Evolutionary conservation across 2,329 filamentous ascomycete species (phyloP), one percentile per base, ranked within the genome.

Genomic region (Talaromyces islandicus): DNA sequence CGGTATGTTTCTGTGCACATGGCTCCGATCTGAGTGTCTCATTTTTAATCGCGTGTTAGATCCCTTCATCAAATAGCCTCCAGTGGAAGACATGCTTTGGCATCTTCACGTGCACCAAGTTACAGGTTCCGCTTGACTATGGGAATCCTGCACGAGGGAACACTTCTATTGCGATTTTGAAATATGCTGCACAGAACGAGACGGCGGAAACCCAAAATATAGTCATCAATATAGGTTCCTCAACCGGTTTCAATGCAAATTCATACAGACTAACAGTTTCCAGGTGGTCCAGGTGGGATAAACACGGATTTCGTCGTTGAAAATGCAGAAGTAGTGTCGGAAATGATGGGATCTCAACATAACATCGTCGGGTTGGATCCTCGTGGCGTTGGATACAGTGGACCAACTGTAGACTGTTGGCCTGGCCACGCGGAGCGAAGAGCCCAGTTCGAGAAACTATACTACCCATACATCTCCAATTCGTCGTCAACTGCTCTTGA

Each of bases 301-400:
- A 55, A 43, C 53, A 55, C 32, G 9, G 53, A 55, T 12, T 55
- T 41, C 14, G 30, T 41, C 12, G 41, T 41, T 11, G 25, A 11
- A 11, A 24, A 41, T n/a, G 53, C 12, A 27, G 32, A 7, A 25
- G 53, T 38, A 17, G 14, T 55, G 25, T 41, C 53, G 25, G 32
- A 41, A 25, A 32, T 41, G 11, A 32, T 55, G 24, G 53, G 62
- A 58, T 46, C 56, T 51, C 59, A 53, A 9, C 63, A 68, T 58
- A 65, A 71, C 56, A 52, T 73, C 29, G 64, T 73, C 7, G 65
- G 68, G 17, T 69, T 72, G 35, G 71, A 72, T 57, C 69, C 70
- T 2, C 68, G 71, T 3, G 70, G 70, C 11, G 64, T 71, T 17
- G 65, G 65, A 17, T 54, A 66, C 4, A 75, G 73, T 38, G 69